Base-by-base conservation (phyloP, 1,284 basidiomycete genomes). In the Porodaedalea pini region DNA sequence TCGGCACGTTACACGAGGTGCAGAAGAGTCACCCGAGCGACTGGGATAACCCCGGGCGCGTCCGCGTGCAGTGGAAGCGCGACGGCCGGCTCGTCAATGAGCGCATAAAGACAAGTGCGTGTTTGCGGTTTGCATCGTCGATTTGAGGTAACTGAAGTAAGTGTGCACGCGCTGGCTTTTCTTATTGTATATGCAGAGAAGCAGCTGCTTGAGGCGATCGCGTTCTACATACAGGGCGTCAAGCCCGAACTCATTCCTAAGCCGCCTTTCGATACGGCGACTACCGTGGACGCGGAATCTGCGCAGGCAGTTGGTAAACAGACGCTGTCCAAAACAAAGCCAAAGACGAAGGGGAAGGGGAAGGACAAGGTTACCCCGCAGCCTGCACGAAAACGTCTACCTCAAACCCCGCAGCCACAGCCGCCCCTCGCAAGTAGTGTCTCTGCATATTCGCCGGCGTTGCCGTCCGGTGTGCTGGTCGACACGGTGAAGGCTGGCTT, bases 11-110 rank as follows among this genome's bases (percentile, higher is more conserved):
- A 2, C 90, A 96, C 64, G 94, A 98, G 72, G 89, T 91, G 45
- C 81, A 84, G 68, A 96, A 94, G 72, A 79, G 83, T 29, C 95
- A 98, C 68, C 95, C 95, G 4, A 82, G 92, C 58, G 95, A 98
- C 70, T 98, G 95, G 94, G 94, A 92, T 68, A 98, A 98, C 69
- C 93, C 93, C 0, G 93, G 93, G 10, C 82, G 95, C 36, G 90
- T 98, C 60, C 86, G 94, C 64, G 91, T 98, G 31, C 90, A 92
- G 66, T 89, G 93, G 80, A 87, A 88, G 75, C 87, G 88, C 67
- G 89, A 96, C 53, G 85, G 91, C 0, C 75, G 77, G 59, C 78
- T 87, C 11, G 69, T 91, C 55, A 89, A 94, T 68, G 76, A 83
- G 1, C 71, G 76, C 23, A 85, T 96, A 66, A 86, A 82, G 71